These are phyloP conservation scores for Vitis rupestris DNA, from an alignment of 164 flowering plant genomes.

Conservation along the genomic window DNA sequence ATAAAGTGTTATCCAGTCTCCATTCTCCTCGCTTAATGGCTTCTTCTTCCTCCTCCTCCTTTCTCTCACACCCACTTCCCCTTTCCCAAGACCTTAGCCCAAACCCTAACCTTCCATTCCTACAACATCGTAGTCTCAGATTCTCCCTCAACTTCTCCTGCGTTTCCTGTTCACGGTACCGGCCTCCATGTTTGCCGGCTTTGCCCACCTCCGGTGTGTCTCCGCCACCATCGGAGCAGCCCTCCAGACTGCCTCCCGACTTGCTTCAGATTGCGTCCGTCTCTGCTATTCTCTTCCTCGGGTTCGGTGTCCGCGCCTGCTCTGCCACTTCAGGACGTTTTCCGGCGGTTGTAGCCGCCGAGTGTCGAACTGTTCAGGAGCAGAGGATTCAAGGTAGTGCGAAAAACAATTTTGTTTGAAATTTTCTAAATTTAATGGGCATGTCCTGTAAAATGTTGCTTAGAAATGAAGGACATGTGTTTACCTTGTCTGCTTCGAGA, in stretches of 20 bases:
- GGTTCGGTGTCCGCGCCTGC: slow-evolving; percentile 18
- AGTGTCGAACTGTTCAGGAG: slow-evolving; percentile 7
- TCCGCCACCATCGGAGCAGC: neutral
- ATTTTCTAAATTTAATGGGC: too few species aligned
- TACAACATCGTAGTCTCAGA: neutral
- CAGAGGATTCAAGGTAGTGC: slow-evolving; percentile 8
- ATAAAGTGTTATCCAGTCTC: too few species aligned
- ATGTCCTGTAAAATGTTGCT: too few species aligned
- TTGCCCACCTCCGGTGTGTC: neutral
- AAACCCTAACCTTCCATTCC: neutral
- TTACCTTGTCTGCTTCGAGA: too few species aligned
- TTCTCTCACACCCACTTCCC: neutral
- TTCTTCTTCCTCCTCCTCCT: neutral
- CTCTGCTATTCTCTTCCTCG: slow-evolving; percentile 24
- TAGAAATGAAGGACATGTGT: too few species aligned
- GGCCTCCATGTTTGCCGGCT: neutral
- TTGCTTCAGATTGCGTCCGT: slow-evolving; percentile 18
- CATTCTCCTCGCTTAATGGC: neutral
- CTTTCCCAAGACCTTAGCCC: slow-evolving; percentile 13
- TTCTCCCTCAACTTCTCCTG: neutral
- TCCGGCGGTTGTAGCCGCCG: neutral
- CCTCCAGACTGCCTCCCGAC: slow-evolving; percentile 5
- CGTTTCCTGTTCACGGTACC: neutral
- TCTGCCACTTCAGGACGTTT: slow-evolving; percentile 3
- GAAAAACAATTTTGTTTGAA: too few species aligned